Evolutionary conservation across 2,329 filamentous ascomycete genomes (phyloP).

Genomic region (Scleromitrula shiraiana): DNA sequence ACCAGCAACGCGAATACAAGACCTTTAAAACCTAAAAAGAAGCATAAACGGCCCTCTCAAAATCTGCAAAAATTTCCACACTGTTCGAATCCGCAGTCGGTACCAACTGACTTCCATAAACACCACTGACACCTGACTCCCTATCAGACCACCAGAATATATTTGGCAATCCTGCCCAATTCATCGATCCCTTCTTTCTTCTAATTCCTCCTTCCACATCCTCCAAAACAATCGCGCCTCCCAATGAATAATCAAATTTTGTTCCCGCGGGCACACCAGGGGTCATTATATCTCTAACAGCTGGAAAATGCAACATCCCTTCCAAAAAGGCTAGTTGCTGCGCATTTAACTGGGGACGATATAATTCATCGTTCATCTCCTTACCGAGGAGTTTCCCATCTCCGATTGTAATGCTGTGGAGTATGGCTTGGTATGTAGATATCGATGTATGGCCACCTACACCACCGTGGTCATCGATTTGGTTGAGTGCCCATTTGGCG

Average conservation of each 20-base stretch:
- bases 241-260: neutral
- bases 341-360: slow-evolving; percentile 9
- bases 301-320: neutral
- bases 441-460: slow-evolving; percentile 4
- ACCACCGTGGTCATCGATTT: slow-evolving; percentile 8
- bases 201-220: slow-evolving; percentile 3
- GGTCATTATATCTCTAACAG: neutral
- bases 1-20: no score
- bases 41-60: slow-evolving; percentile 36
- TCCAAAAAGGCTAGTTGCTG: neutral
- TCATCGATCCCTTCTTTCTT: slow-evolving; percentile 7
- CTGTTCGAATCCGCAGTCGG: slow-evolving; percentile 34
- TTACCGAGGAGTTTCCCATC: slow-evolving; percentile 9
- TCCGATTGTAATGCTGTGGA: slow-evolving; percentile 7
- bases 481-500: neutral
- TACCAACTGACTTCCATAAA: slow-evolving; percentile 36
- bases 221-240: slow-evolving; percentile 5
- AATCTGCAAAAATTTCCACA: slow-evolving; percentile 30
- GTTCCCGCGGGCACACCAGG: neutral
- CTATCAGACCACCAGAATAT: slow-evolving; percentile 38
- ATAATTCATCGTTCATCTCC: slow-evolving; percentile 10
- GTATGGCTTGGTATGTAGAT: slow-evolving; percentile 8
- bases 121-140: slow-evolving; percentile 33
- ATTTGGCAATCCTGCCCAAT: slow-evolving; percentile 40
- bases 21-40: no score